phyloP scores from a whole-genome alignment of 2,329 filamentous ascomycete genomes.

The Cryphonectria nitschkei region DNA sequence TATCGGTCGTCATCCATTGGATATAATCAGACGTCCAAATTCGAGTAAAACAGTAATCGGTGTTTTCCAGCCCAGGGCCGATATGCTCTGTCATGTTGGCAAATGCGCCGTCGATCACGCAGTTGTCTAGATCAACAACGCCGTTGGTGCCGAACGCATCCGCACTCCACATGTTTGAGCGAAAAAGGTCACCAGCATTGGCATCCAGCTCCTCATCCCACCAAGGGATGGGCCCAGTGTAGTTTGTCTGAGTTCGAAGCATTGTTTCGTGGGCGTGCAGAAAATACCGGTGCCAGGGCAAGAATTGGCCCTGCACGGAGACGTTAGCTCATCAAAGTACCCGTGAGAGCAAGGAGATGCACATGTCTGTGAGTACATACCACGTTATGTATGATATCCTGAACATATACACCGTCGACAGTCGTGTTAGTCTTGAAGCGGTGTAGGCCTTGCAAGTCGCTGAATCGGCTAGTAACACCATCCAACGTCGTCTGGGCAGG shows the following conservation, averaged over 20 bases:
- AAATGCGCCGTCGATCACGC: slow-evolving; percentile 35
- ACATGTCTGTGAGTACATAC: background rate
- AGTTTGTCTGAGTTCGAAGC: slow-evolving; percentile 41
- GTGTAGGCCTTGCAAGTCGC: slow-evolving; percentile 17
- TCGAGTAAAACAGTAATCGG: slow-evolving; percentile 18
- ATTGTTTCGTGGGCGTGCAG: slow-evolving; percentile 39
- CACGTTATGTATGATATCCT: slow-evolving; percentile 20
- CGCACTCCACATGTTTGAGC: slow-evolving; percentile 19
- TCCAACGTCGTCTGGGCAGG: slow-evolving; percentile 3
- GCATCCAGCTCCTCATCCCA: slow-evolving; percentile 25
- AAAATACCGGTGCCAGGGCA: slow-evolving; percentile 43
- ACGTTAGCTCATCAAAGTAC: background rate
- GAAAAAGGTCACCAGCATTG: slow-evolving; percentile 15
- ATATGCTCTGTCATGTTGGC: slow-evolving; percentile 32
- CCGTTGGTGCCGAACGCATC: slow-evolving; percentile 25
- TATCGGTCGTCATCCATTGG: slow-evolving; percentile 25
- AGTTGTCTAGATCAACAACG: slow-evolving; percentile 25
- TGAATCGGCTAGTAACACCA: slow-evolving; percentile 13
- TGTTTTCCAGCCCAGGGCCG: slow-evolving; percentile 30
- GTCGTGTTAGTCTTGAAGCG: slow-evolving; percentile 15
- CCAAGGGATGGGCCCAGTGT: slow-evolving; percentile 35
- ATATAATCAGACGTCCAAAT: slow-evolving; percentile 9
- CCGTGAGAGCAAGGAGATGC: background rate
- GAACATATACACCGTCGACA: background rate
- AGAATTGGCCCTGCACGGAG: slow-evolving; percentile 16